These are phyloP conservation scores for Penicillium rolfsii DNA, from an alignment of 2,329 filamentous ascomycete species.

Conservation along the genomic window DNA sequence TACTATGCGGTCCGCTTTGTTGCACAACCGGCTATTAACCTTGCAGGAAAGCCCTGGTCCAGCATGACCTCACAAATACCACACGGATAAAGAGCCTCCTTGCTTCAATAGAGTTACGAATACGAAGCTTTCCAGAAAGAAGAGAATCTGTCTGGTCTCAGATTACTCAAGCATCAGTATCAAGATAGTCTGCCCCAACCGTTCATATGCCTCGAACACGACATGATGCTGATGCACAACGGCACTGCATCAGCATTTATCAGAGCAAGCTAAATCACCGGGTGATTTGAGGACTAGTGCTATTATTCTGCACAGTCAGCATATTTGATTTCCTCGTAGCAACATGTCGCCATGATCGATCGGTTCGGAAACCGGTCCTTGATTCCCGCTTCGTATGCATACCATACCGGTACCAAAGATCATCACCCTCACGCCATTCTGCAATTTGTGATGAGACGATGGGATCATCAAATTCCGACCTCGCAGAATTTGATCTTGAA, in stretches of 20 bases:
- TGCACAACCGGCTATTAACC: not conserved
- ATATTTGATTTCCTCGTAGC: not conserved
- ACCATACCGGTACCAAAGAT: too few species aligned
- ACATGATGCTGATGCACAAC: not conserved
- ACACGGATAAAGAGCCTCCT: constrained; percentile 12
- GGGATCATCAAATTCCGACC: not conserved
- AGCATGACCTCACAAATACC: not conserved
- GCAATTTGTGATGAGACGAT: not conserved
- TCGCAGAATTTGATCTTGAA: not conserved
- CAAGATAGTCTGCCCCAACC: not conserved
- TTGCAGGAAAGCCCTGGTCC: constrained; percentile 7
- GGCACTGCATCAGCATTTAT: not conserved
- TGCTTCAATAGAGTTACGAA: constrained; percentile 10
- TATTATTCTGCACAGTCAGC: not conserved
- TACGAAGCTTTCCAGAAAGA: not conserved
- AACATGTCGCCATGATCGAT: too few species aligned
- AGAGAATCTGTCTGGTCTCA: constrained; percentile 2
- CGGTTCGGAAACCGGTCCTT: not conserved
- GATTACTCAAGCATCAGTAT: not conserved
- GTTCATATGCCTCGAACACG: not conserved
- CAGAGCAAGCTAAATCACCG: not conserved
- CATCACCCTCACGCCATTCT: not conserved
- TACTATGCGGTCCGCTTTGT: not conserved
- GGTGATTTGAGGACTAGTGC: not conserved
- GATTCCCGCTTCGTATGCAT: not conserved